Conservation (phyloP, 225 moss, liverwort and hornwort species). For the Climacium dendroides region DNA sequence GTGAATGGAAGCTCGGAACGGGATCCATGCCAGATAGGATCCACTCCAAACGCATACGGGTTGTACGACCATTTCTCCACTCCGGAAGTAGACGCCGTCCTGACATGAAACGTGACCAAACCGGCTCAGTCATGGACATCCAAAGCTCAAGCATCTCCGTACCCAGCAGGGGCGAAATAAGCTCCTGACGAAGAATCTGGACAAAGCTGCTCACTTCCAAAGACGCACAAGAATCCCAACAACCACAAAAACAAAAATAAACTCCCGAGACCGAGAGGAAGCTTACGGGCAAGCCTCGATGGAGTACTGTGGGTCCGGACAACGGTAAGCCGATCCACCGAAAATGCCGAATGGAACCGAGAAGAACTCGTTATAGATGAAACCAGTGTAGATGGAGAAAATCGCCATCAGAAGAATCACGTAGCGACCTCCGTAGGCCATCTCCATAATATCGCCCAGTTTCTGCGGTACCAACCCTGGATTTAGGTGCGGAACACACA, state of each 20-base stretch:
- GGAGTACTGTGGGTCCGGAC: conserved; percentile 36
- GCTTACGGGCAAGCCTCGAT: conserved; percentile 59
- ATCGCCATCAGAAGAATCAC: conserved; percentile 91
- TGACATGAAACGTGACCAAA: background rate
- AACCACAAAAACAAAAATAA: background rate
- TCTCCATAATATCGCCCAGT: conserved; percentile 96
- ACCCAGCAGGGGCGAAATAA: background rate
- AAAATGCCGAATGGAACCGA: conserved; percentile 61
- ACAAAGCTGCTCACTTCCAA: background rate
- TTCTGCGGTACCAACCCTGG: conserved; percentile 35
- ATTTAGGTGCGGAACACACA: background rate
- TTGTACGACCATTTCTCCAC: conserved; percentile 41
- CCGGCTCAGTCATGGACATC: background rate
- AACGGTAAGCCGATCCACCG: conserved; percentile 63
- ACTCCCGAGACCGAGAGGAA: background rate
- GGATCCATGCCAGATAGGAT: conserved; percentile 97
- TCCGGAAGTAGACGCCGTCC: conserved; percentile 47
- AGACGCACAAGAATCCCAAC: background rate
- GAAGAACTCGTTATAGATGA: conserved; percentile 93
- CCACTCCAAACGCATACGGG: conserved; percentile 83
- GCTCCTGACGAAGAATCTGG: background rate
- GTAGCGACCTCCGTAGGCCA: conserved; percentile 95
- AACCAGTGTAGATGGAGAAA: conserved; percentile 96
- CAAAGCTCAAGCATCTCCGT: background rate
- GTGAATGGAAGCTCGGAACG: conserved; percentile 71